Evolutionary conservation across 2,329 filamentous ascomycete genomes (phyloP).

Genomic region (Alternaria sp.): DNA sequence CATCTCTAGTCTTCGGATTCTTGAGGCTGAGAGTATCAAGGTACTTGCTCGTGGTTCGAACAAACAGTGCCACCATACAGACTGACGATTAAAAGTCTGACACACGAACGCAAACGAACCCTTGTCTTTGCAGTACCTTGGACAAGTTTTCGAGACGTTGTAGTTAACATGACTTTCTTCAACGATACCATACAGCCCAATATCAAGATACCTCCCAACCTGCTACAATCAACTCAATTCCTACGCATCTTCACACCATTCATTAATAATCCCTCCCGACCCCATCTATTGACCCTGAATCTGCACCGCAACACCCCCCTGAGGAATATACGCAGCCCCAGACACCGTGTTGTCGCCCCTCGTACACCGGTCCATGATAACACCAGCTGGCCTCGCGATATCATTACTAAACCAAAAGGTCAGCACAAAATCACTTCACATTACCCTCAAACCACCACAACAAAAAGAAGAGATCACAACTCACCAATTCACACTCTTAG

Average conservation of each 20-base stretch:
- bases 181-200: background rate
- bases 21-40: background rate
- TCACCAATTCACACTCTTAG: constrained; percentile 4
- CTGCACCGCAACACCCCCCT: constrained; percentile 3
- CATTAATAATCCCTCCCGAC: no score
- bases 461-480: no score
- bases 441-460: no score
- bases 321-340: constrained; percentile 2
- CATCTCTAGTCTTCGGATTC: background rate
- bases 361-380: constrained; percentile 13
- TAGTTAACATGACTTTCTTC: background rate
- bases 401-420: constrained; percentile 1
- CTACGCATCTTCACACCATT: no score
- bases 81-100: background rate
- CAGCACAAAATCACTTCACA: no score
- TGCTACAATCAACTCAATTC: no score
- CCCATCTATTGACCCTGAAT: background rate
- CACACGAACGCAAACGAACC: background rate
- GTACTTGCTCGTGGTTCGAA: background rate
- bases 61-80: background rate
- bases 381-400: background rate
- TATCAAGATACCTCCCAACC: no score
- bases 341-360: constrained; percentile 9
- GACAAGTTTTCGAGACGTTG: background rate
- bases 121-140: background rate